These are phyloP conservation scores for Neofusicoccum kwambonambiense DNA, from an alignment of 2,329 filamentous ascomycete species.

Conservation along the genomic window DNA sequence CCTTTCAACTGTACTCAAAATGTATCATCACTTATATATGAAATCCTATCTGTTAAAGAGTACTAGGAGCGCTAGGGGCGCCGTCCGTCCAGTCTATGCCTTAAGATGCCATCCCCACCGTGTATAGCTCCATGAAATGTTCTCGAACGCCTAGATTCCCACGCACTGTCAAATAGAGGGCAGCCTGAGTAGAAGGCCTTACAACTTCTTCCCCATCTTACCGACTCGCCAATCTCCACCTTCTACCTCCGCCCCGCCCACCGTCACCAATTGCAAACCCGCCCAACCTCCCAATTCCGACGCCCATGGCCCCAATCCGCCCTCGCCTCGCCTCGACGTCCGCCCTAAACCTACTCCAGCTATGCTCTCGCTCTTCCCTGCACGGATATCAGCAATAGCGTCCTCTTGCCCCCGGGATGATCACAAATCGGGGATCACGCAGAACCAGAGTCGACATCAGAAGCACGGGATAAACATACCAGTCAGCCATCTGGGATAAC, in stretches of 20 bases:
- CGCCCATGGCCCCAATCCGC: slow-evolving; percentile 8
- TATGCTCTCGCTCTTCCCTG: slow-evolving; percentile 24
- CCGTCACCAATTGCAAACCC: slow-evolving; percentile 4
- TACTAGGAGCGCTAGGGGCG: not conserved
- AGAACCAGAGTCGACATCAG: not conserved
- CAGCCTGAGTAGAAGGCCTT: not conserved
- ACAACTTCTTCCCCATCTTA: not conserved
- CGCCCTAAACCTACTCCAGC: slow-evolving; percentile 24
- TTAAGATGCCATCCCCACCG: not conserved
- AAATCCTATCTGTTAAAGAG: not conserved
- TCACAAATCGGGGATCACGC: too few relatives aligned
- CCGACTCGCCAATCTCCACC: not conserved
- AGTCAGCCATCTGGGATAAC: slow-evolving; percentile 44
- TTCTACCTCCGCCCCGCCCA: not conserved
- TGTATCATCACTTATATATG: slow-evolving; percentile 6
- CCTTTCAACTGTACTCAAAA: not conserved
- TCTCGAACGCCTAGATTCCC: not conserved
- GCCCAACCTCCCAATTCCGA: not conserved
- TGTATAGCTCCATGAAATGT: not conserved
- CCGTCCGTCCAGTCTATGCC: not conserved
- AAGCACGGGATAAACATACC: slow-evolving; percentile 22
- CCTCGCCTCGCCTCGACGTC: slow-evolving; percentile 2
- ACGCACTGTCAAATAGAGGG: not conserved
- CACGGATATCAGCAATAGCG: not conserved
- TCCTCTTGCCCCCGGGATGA: slow-evolving; percentile 16